These are phyloP conservation scores for Jatropha multifida DNA, from an alignment of 441 rosid genomes.

Conservation along the genomic window DNA sequence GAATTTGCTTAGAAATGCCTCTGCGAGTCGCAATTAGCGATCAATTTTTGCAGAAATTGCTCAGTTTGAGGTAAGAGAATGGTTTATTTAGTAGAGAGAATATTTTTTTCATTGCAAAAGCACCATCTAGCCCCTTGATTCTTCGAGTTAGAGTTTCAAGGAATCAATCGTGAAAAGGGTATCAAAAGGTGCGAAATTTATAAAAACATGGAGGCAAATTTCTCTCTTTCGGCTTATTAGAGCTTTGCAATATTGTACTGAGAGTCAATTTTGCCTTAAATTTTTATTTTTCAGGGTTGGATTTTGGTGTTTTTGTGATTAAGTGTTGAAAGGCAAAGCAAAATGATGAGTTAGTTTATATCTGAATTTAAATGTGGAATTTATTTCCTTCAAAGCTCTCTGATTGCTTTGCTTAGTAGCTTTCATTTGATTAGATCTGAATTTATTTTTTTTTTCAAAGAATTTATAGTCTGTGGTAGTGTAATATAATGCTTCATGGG, in stretches of 20 bases:
- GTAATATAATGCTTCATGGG: too few relatives aligned
- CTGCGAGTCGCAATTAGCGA: too few relatives aligned
- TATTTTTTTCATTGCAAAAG: slow-evolving; percentile 7
- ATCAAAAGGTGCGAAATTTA: slow-evolving; percentile 38
- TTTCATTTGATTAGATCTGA: neutral
- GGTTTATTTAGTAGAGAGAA: neutral
- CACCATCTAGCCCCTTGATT: slow-evolving; percentile 54
- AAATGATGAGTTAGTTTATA: slow-evolving; percentile 32
- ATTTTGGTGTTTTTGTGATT: neutral
- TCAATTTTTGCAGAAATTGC: neutral
- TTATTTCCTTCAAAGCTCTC: slow-evolving; percentile 44
- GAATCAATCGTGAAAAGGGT: slow-evolving; percentile 39
- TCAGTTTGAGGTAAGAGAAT: neutral
- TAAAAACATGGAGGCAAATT: neutral
- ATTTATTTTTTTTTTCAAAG: neutral
- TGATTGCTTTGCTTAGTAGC: slow-evolving; percentile 28
- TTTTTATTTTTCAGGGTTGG: neutral
- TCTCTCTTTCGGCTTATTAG: slow-evolving; percentile 8
- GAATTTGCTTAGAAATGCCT: too few relatives aligned
- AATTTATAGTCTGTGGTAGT: too few relatives aligned
- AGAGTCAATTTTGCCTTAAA: slow-evolving; percentile 16
- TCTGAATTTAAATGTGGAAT: slow-evolving; percentile 33
- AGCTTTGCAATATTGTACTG: neutral
- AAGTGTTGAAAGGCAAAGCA: slow-evolving; percentile 10
- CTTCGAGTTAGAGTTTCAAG: slow-evolving; percentile 38